Evolutionary conservation across 345 rosid genomes (phyloP), one percentile per base, ranked within the genome.

Genomic region (Populus deltoides): DNA sequence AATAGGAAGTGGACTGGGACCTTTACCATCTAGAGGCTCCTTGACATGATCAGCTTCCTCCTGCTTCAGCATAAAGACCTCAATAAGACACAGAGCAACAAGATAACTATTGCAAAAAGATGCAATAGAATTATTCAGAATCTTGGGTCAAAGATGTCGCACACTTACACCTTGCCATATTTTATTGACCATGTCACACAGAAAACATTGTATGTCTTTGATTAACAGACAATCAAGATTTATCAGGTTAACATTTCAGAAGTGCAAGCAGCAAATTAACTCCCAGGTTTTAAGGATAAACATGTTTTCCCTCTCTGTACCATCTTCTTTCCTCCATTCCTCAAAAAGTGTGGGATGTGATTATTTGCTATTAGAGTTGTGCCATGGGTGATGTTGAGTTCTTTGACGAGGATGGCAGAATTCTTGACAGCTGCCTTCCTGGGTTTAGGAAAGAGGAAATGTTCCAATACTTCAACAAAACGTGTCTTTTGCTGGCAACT

Each of bases 1-100:
- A 61, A 93, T 86, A 79, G 99, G 98, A 77, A 96, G 85, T 25
- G 93, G 90, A 20, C 91, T 69, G 70, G 88, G 80, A 65, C 75
- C 86, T 79, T 85, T 85, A 78, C 76, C 85, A 79, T 90, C 90
- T 67, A 77, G 53, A 38, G 76, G 72, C 78, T 74, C 91, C 81
- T 87, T 87, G 57, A 80, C 25, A 47, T 79, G 76, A 84, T 86
- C 90, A 71, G 75, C 79, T 47, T 43, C 67, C 62, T 49, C 75
- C 83, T 79, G 59, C 25, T 70, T 41, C 27, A 70, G 22, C 18
- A 29, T 20, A 80, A 31, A 43, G 47, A 70, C 10, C 12, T n/a
- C 16, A 67, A 24, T 17, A 36, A 22, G 22, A 53, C 11, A n/a
- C 55, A 27, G 59, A 73, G 39, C 47, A 53, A 18, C 9, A 45